Conservation (phyloP, 2,329 filamentous ascomycete species). For the Alternaria gaisen region DNA sequence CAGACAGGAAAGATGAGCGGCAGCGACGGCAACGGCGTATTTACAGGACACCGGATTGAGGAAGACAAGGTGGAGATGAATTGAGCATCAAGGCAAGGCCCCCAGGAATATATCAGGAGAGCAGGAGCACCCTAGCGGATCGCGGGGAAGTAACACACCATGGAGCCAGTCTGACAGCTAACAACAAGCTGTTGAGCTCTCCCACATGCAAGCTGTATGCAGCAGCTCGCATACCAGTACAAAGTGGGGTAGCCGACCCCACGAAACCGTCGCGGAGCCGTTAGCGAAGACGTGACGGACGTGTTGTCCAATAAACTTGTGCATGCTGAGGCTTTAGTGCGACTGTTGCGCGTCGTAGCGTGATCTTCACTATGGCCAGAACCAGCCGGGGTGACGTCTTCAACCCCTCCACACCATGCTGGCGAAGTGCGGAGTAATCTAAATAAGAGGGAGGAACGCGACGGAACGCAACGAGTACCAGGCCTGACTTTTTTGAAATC, state of each 20-base stretch:
- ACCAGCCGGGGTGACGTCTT: conserved; percentile 23
- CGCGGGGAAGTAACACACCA: conserved; percentile 12
- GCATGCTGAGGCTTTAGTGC: conserved; percentile 22
- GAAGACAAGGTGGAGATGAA: conserved; percentile 1
- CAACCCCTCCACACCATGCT: conserved; percentile 13
- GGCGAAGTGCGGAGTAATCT: background rate
- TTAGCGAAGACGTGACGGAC: conserved; percentile 17
- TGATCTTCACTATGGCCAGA: conserved; percentile 19
- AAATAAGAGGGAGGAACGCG: background rate
- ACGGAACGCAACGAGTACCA: background rate
- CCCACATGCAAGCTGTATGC: conserved; percentile 34
- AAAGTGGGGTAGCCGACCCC: conserved; percentile 38
- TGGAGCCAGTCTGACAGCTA: conserved; percentile 22
- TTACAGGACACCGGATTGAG: background rate
- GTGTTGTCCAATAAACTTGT: conserved; percentile 26
- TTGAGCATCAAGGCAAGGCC: background rate
- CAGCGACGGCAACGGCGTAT: conserved; percentile 10
- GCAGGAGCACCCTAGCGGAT: conserved; percentile 4
- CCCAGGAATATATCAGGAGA: conserved; percentile 16
- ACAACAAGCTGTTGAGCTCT: conserved; percentile 35
- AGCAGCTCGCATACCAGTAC: conserved; percentile 22
- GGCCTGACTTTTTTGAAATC: background rate
- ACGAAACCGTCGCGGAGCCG: conserved; percentile 18
- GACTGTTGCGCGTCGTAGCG: conserved; percentile 21
- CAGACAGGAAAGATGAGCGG: conserved; percentile 2